These are phyloP conservation scores for Termitomyces sp. DNA, from an alignment of 768 basidiomycete species.

Conservation along the genomic window DNA sequence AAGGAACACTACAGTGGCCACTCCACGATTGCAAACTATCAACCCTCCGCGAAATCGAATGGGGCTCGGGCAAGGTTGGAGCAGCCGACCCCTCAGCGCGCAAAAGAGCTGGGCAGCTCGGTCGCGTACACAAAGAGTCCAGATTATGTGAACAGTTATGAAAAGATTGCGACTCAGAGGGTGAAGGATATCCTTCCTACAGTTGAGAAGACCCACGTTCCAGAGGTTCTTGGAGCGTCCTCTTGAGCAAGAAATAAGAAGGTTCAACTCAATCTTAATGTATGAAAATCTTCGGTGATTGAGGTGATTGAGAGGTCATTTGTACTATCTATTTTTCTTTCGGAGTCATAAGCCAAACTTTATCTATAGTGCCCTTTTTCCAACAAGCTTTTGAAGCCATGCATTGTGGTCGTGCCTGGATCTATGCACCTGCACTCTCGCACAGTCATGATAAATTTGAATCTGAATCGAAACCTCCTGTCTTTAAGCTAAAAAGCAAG, in stretches of 20 bases:
- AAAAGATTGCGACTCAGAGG: slow-evolving; percentile 9
- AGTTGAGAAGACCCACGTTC: neutral
- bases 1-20: slow-evolving; percentile 26
- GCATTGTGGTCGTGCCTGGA: neutral
- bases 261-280: neutral
- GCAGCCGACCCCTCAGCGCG: slow-evolving; percentile 29
- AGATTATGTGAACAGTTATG: slow-evolving; percentile 29
- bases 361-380: neutral
- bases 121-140: slow-evolving; percentile 30
- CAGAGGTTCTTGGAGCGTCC: slow-evolving; percentile 3
- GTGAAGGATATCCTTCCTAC: neutral
- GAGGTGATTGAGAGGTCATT: neutral
- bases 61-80: slow-evolving; percentile 14
- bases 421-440: neutral
- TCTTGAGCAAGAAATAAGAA: neutral
- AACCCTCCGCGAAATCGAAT: slow-evolving; percentile 15
- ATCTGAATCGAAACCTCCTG: neutral
- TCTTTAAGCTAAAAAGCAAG: neutral
- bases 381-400: neutral
- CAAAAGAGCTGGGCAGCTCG: slow-evolving; percentile 18
- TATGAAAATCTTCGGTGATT: too few species aligned
- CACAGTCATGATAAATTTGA: neutral
- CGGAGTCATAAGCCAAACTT: neutral
- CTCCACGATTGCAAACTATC: slow-evolving; percentile 21
- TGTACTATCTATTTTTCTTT: neutral